Evolutionary conservation across 352 stramenopile genomes (phyloP).

Genomic region (Phytopythium montanum): DNA sequence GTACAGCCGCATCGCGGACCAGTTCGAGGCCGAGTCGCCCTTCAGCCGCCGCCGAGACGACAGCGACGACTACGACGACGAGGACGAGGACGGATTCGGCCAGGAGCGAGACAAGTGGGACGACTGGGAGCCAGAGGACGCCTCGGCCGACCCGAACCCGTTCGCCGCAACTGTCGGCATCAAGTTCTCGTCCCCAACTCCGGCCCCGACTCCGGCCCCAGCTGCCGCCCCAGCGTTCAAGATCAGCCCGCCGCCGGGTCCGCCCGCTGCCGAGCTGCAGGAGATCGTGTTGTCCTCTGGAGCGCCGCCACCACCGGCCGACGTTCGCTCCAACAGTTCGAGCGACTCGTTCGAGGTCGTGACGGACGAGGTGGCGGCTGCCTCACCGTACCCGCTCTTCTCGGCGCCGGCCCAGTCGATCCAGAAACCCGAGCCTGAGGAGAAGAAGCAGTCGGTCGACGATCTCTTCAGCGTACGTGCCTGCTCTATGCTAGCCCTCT

Average conservation of each 20-base stretch:
- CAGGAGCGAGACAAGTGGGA: conserved; percentile 58
- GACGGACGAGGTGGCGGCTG: conserved; percentile 26
- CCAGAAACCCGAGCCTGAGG: conserved; percentile 18
- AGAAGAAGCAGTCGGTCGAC: conserved; percentile 40
- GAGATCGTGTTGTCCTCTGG: conserved; percentile 19
- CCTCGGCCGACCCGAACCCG: conserved; percentile 35
- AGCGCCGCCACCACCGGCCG: conserved; percentile 8
- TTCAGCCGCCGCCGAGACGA: conserved; percentile 31
- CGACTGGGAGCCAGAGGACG: conserved; percentile 53
- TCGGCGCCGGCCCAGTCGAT: conserved; percentile 8
- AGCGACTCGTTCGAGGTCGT: conserved; percentile 72
- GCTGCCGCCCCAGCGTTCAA: conserved; percentile 17
- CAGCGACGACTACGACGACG: conserved; percentile 48
- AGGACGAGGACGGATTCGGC: conserved; percentile 43
- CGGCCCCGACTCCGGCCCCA: conserved; percentile 2
- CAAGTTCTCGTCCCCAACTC: conserved; percentile 8
- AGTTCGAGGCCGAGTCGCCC: conserved; percentile 22
- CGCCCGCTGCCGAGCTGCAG: conserved; percentile 20
- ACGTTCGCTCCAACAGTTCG: conserved; percentile 57
- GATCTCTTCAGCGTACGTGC: conserved; percentile 80
- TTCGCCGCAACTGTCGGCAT: conserved; percentile 21
- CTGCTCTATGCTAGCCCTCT: not conserved
- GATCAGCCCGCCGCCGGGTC: conserved; percentile 19
- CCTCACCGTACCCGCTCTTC: conserved; percentile 15
- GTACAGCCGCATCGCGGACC: conserved; percentile 68